phyloP scores from a whole-genome alignment of 495 filamentous ascomycete species.

The Lasiosphaeria miniovina region DNA sequence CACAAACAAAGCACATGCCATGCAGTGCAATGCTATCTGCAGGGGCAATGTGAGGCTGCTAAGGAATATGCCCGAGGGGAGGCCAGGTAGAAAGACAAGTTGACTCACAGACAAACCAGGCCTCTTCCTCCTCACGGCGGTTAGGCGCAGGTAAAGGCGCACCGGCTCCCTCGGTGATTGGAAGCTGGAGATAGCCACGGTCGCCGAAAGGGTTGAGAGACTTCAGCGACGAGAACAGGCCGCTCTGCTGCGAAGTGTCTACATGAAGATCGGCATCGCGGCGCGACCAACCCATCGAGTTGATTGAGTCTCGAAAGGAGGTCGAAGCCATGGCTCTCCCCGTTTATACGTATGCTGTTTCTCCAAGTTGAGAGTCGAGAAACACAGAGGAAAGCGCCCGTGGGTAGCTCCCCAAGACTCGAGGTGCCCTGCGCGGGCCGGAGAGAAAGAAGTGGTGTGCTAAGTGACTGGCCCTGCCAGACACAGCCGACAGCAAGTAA shows the following conservation, averaged over 20 bases:
- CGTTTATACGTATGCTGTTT: neutral
- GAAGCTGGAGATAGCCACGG: slow-evolving; percentile 87
- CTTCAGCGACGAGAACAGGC: slow-evolving; percentile 76
- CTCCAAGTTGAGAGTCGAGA: neutral
- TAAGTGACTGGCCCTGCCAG: slow-evolving; percentile 20
- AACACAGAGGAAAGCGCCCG: neutral
- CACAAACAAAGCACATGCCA: slow-evolving; percentile 39
- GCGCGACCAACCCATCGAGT: slow-evolving; percentile 90
- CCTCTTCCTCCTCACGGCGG: slow-evolving; percentile 90
- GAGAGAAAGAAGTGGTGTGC: slow-evolving; percentile 13
- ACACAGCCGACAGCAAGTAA: slow-evolving; percentile 16
- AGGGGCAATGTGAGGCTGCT: slow-evolving; percentile 20
- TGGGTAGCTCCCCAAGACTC: neutral
- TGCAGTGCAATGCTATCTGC: slow-evolving; percentile 22
- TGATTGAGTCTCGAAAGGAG: slow-evolving; percentile 90
- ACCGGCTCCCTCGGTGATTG: slow-evolving; percentile 77
- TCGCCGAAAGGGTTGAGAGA: slow-evolving; percentile 86
- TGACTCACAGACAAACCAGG: slow-evolving; percentile 93
- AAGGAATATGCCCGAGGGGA: slow-evolving; percentile 14
- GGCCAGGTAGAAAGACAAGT: slow-evolving; percentile 15
- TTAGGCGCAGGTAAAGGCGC: slow-evolving; percentile 82
- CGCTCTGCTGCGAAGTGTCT: slow-evolving; percentile 67
- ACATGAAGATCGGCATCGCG: slow-evolving; percentile 77
- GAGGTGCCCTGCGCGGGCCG: neutral
- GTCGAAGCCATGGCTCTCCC: slow-evolving; percentile 69